Percentiles rank a stretch among this genome's conserved stretches.
Evolutionary conservation across 768 basidiomycete species (phyloP).

Genomic region (Naganishia randhawae): DNA sequence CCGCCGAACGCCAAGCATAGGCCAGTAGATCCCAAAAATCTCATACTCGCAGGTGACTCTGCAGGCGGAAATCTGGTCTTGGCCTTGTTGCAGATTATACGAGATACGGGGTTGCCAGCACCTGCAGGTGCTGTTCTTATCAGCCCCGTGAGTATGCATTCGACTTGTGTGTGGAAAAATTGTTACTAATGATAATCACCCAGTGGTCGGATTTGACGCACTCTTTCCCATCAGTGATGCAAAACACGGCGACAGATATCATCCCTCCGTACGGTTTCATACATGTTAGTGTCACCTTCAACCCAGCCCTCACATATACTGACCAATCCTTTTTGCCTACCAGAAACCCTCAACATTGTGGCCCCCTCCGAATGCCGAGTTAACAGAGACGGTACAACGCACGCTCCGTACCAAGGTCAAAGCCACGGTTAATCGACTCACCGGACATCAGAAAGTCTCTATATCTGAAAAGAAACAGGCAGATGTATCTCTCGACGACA

Average conservation of each 20-base stretch:
- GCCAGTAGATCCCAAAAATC: conserved; percentile 73
- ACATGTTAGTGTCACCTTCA: conserved; percentile 38
- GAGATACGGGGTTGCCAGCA: conserved; percentile 72
- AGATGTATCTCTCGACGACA: background rate
- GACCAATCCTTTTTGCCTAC: background rate
- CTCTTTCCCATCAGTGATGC: conserved; percentile 81
- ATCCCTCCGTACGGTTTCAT: conserved; percentile 52
- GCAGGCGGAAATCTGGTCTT: conserved; percentile 85
- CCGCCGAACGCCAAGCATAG: conserved; percentile 72
- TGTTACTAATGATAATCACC: background rate
- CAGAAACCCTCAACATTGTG: conserved; percentile 52
- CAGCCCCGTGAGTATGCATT: conserved; percentile 75
- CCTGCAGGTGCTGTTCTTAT: conserved; percentile 86
- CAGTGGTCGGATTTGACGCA: conserved; percentile 72
- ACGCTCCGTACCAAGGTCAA: conserved; percentile 38
- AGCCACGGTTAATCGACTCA: conserved; percentile 37
- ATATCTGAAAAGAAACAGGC: background rate
- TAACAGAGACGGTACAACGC: conserved; percentile 46
- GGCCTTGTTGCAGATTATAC: conserved; percentile 74
- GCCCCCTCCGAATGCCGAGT: conserved; percentile 50
- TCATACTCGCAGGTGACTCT: conserved; percentile 85
- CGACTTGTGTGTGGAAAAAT: background rate
- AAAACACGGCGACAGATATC: conserved; percentile 71
- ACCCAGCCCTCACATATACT: background rate
- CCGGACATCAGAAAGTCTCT: conserved; percentile 20